phyloP scores from a whole-genome alignment of 331 rosid genomes.

The Malus hybrid region DNA sequence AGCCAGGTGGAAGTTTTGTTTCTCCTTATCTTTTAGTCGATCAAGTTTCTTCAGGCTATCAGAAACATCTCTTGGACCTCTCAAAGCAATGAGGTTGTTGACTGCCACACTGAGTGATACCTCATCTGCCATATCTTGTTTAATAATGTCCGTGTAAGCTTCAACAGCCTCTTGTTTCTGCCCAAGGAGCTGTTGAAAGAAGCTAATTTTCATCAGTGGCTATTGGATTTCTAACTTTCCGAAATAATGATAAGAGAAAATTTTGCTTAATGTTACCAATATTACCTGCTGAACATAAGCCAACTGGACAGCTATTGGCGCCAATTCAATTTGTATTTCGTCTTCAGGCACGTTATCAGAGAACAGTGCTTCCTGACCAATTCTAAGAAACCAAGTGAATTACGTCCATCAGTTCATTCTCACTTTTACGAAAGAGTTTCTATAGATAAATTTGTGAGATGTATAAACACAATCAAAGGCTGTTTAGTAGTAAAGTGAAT shows the following conservation, averaged over 20 bases:
- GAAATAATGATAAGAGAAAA: slow-evolving; percentile 1
- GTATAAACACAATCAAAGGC: slow-evolving; percentile 1
- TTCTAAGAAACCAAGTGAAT: slow-evolving; percentile 32
- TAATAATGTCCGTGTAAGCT: slow-evolving; percentile 58
- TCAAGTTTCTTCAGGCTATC: slow-evolving; percentile 92
- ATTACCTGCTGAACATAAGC: slow-evolving; percentile 90
- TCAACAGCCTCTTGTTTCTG: slow-evolving; percentile 59
- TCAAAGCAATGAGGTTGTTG: slow-evolving; percentile 74
- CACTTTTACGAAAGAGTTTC: neutral
- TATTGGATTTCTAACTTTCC: neutral
- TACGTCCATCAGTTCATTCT: neutral
- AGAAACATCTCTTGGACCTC: slow-evolving; percentile 87
- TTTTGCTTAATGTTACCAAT: neutral
- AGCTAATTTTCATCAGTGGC: slow-evolving; percentile 21
- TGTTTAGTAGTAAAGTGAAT: neutral
- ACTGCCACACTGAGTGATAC: slow-evolving; percentile 81
- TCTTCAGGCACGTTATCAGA: slow-evolving; percentile 76
- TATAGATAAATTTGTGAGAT: neutral
- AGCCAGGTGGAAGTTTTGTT: slow-evolving; percentile 62
- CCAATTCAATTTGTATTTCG: slow-evolving; percentile 74
- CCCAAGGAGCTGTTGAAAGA: slow-evolving; percentile 75
- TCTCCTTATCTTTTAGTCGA: slow-evolving; percentile 70
- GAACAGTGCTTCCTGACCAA: slow-evolving; percentile 68
- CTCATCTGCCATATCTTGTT: slow-evolving; percentile 76
- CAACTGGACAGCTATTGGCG: slow-evolving; percentile 89